These are phyloP conservation scores for Pyrenophora tritici-repentis DNA, from an alignment of 2,329 filamentous ascomycete species.

Conservation along the genomic window DNA sequence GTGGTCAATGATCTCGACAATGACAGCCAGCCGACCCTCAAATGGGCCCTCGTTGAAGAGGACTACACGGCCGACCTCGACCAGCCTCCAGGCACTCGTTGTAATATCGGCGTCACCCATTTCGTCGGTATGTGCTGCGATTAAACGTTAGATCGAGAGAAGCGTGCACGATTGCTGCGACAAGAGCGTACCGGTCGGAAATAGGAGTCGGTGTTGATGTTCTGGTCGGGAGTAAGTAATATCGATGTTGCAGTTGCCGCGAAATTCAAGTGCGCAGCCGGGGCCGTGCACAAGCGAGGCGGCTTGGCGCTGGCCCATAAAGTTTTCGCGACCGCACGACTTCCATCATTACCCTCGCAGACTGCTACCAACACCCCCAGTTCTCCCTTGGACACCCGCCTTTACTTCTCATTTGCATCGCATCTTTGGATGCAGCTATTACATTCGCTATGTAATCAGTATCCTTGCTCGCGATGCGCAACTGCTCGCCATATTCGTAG, in stretches of 20 bases:
- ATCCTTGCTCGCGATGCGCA: not conserved
- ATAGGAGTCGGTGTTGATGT: constrained; percentile 43
- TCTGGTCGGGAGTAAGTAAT: constrained; percentile 34
- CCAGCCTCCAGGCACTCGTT: constrained; percentile 73
- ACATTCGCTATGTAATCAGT: not conserved
- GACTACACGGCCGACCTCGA: constrained; percentile 98
- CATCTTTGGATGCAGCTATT: not conserved
- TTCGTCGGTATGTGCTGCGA: constrained; percentile 47
- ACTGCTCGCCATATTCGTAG: not conserved
- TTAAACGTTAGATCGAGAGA: constrained; percentile 32
- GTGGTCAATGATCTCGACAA: constrained; percentile 99
- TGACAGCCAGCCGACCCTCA: constrained; percentile 84
- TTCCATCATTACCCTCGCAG: constrained; percentile 5
- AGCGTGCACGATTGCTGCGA: constrained; percentile 25
- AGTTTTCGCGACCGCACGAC: constrained; percentile 22
- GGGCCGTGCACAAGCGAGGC: constrained; percentile 17
- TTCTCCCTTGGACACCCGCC: not conserved
- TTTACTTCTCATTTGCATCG: not conserved
- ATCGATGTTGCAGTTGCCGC: constrained; percentile 21
- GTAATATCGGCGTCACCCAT: constrained; percentile 56
- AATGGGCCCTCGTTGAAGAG: constrained; percentile 83
- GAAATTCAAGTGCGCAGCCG: constrained; percentile 16
- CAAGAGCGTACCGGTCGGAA: constrained; percentile 48
- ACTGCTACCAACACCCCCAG: not conserved
- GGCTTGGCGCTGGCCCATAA: constrained; percentile 18